Evolutionary conservation across 257 asterid genomes (phyloP), one percentile per base, ranked within the genome.

Genomic region (Hygrophila difformis): DNA sequence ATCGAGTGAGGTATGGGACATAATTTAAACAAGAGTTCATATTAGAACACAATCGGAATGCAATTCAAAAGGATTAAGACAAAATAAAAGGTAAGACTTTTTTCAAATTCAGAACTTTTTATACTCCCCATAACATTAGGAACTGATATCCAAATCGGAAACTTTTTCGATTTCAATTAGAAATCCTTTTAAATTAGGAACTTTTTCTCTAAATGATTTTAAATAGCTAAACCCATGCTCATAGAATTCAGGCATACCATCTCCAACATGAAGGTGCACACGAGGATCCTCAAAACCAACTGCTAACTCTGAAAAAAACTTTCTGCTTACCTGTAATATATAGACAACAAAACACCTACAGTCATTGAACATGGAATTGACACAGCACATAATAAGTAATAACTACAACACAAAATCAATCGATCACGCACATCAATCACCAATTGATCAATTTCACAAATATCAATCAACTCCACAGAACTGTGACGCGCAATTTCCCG

Each of bases 271-370:
- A 67, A 91, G 98, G 43, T 56, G 70, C 61, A 91, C 96, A 18
- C 94, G 94, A 59, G 86, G 94, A 70, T 91, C 96, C 71, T 91
- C 82, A 71, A 82, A 91, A 59, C 98, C 98, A 49, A 85, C 57
- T 60, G 98, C 96, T 45, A 91, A 74, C 44, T 82, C 74, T 3
- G 98, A 96, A 67, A 91, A 91, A 70, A 65, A 86, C 37, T 72
- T 72, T 77, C 74, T 86, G 79, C 98, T 86, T 29, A 86, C 98
- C 98, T 89, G 75, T 35, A 61, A 59, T 47, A 55, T 24, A 24
- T 33, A 33, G 12, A 9, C 37, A 33, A 5, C 6, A 5, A 33
- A 33, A 9, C 12, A 33, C 37, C 37, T 5, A 51, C 19, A 34
- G 48, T n/a, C 12, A 59, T 7, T 46, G 12, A 33, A 54, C 29